These are phyloP conservation scores for Rhodamnia argentea DNA, from an alignment of 345 rosid species.

Conservation along the genomic window DNA sequence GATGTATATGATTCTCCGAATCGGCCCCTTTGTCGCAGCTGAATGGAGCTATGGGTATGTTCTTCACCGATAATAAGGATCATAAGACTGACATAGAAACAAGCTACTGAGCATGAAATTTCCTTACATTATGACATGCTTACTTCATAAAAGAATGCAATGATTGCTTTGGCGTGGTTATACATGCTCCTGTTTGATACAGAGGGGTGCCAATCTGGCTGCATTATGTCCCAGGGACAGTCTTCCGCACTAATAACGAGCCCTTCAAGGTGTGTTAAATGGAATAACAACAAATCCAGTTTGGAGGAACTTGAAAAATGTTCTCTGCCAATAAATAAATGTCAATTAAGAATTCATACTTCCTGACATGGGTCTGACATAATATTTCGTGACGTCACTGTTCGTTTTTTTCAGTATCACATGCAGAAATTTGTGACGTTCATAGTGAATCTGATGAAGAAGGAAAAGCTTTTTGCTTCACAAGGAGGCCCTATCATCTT, in stretches of 20 bases:
- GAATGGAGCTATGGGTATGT: slow-evolving; percentile 88
- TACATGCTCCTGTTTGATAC: neutral
- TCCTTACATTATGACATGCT: neutral
- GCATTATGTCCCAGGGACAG: slow-evolving; percentile 81
- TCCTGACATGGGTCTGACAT: neutral
- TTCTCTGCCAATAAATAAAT: neutral
- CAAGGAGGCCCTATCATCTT: slow-evolving; percentile 97
- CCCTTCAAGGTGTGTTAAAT: slow-evolving; percentile 57
- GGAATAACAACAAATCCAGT: neutral
- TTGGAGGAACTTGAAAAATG: neutral
- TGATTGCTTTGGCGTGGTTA: neutral
- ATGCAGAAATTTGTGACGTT: slow-evolving; percentile 73
- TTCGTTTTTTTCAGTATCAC: slow-evolving; percentile 37
- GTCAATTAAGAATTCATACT: neutral
- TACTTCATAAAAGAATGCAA: neutral
- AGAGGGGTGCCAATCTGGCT: slow-evolving; percentile 93
- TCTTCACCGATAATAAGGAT: neutral
- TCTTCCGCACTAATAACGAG: slow-evolving; percentile 71
- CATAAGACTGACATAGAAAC: neutral
- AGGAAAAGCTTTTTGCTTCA: slow-evolving; percentile 83
- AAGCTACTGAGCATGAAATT: neutral
- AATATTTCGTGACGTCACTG: neutral
- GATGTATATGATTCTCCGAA: slow-evolving; percentile 87
- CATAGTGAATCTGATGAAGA: slow-evolving; percentile 72
- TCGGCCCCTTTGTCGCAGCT: slow-evolving; percentile 92